These are phyloP conservation scores for Rosa rugosa DNA, from an alignment of 306 rosid genomes.

Conservation along the genomic window DNA sequence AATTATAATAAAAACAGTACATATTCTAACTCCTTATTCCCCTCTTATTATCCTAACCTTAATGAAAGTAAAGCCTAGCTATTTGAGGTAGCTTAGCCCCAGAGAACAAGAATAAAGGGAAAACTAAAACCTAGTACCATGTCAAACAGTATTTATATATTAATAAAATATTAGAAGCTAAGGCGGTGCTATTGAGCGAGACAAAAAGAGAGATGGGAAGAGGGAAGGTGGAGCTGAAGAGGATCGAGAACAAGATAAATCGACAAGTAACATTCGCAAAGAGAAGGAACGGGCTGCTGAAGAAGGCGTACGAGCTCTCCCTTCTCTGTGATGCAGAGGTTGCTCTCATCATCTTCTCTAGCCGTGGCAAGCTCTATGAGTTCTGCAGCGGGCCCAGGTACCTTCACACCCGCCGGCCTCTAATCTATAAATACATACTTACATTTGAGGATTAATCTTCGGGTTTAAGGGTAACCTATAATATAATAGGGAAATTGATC, in stretches of 20 bases:
- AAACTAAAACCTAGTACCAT: conserved; percentile 9
- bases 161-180: neutral
- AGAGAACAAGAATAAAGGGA: neutral
- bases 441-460: neutral
- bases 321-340: conserved; percentile 84
- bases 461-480: neutral
- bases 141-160: neutral
- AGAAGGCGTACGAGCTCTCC: conserved; percentile 88
- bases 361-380: conserved; percentile 77
- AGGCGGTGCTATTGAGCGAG: no score
- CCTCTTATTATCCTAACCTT: neutral
- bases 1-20: neutral
- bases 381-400: conserved; percentile 73
- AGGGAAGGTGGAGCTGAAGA: conserved; percentile 84
- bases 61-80: neutral
- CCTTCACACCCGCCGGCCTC: neutral
- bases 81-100: neutral
- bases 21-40: neutral
- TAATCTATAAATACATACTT: neutral
- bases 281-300: conserved; percentile 70
- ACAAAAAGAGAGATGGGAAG: conserved; percentile 58
- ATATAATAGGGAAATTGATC: neutral
- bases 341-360: conserved; percentile 79
- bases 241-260: conserved; percentile 84
- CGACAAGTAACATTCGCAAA: conserved; percentile 86